Percentiles rank a stretch among this genome's conserved stretches.
Evolutionary conservation across 2,329 filamentous ascomycete genomes (phyloP).

Genomic region (Tolypocladium guangdongense): DNA sequence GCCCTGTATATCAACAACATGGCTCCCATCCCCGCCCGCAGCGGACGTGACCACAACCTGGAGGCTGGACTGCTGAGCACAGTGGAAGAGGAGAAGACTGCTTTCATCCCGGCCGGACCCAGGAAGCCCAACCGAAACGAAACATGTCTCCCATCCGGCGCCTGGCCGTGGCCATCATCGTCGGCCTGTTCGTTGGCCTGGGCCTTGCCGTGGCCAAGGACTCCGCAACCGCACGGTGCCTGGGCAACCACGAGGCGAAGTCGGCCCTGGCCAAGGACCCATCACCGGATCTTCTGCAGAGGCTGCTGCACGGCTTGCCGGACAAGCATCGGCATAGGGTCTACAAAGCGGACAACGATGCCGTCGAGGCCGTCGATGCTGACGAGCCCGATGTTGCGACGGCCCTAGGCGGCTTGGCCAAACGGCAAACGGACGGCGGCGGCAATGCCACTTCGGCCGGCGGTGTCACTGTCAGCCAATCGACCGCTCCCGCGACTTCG

Average conservation of each 20-base stretch:
- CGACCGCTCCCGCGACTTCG: background rate
- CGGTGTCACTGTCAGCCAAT: background rate
- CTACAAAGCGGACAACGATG: conserved; percentile 52
- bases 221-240: background rate
- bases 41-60: conserved; percentile 5
- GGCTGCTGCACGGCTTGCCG: conserved; percentile 53
- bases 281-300: conserved; percentile 51
- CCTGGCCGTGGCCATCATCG: conserved; percentile 8
- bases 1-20: conserved; percentile 3
- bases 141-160: conserved; percentile 9
- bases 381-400: conserved; percentile 51
- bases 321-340: conserved; percentile 58
- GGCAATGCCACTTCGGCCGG: conserved; percentile 12
- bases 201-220: conserved; percentile 9
- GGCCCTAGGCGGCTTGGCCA: conserved; percentile 52
- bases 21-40: conserved; percentile 5
- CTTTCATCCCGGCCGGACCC: conserved; percentile 2
- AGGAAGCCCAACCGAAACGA: background rate
- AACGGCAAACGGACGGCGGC: conserved; percentile 37
- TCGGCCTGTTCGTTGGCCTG: conserved; percentile 16
- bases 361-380: conserved; percentile 51
- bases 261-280: conserved; percentile 15
- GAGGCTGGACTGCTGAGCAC: conserved; percentile 13
- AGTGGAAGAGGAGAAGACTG: conserved; percentile 11
- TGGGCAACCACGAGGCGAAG: conserved; percentile 1